Evolutionary conservation across 2,329 filamentous ascomycete species (phyloP).

Genomic region (Cyphellophora europaea): DNA sequence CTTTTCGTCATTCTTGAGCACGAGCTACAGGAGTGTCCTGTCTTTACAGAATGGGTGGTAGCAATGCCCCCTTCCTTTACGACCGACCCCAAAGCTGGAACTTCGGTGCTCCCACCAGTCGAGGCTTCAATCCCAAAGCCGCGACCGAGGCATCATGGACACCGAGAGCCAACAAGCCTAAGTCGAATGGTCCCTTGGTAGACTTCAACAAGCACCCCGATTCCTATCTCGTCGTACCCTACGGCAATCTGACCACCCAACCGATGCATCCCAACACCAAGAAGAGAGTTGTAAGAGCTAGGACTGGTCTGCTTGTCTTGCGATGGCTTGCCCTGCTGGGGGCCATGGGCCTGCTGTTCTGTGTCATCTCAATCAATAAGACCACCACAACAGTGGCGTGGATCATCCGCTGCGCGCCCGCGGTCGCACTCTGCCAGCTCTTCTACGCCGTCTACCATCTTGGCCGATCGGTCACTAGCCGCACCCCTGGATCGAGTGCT

Average conservation of each 20-base stretch:
- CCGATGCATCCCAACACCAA: constrained; percentile 65
- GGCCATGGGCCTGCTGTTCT: constrained; percentile 61
- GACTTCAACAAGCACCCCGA: constrained; percentile 83
- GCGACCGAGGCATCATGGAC: constrained; percentile 70
- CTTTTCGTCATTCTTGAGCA: background rate
- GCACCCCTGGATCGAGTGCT: constrained; percentile 70
- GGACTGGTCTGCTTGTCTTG: constrained; percentile 60
- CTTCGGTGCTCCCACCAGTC: constrained; percentile 41
- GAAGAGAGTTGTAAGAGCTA: constrained; percentile 57
- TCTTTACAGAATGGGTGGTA: constrained; percentile 38
- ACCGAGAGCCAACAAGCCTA: constrained; percentile 49
- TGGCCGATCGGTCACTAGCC: constrained; percentile 56
- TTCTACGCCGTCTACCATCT: constrained; percentile 77
- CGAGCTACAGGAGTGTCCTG: background rate
- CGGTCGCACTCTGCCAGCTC: constrained; percentile 61
- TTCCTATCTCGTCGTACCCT: constrained; percentile 47
- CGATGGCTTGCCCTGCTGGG: constrained; percentile 59
- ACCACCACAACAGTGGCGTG: constrained; percentile 57
- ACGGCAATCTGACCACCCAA: constrained; percentile 51
- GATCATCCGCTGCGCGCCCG: constrained; percentile 67
- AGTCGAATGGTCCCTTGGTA: constrained; percentile 66
- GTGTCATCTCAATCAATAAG: constrained; percentile 67
- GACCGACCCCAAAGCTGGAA: constrained; percentile 45
- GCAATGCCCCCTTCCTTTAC: constrained; percentile 65
- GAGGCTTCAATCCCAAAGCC: constrained; percentile 76